These are phyloP conservation scores for Cunninghamia lanceolata DNA, from an alignment of 75 land plant genomes.

Conservation along the genomic window DNA sequence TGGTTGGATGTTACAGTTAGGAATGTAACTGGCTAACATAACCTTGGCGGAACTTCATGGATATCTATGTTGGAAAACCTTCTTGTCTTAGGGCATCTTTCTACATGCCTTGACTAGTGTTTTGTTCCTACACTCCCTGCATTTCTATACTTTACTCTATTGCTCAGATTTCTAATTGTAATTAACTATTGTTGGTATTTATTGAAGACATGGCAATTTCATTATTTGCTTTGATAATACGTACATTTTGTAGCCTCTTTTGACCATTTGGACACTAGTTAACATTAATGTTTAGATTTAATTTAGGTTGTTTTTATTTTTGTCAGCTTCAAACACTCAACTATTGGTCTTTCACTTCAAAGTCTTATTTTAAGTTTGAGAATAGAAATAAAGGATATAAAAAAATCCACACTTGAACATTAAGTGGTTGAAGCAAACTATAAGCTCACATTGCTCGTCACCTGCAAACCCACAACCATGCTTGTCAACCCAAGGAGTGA, in stretches of 20 bases:
- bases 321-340: neutral
- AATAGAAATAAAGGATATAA: neutral
- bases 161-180: neutral
- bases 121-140: neutral
- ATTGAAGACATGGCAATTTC: neutral
- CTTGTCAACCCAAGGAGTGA: neutral
- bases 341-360: neutral
- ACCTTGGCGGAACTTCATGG: neutral
- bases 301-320: no score
- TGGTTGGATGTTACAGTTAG: no score
- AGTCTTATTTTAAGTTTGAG: neutral
- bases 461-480: neutral
- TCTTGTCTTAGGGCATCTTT: neutral
- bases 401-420: neutral
- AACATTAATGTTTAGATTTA: neutral
- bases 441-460: neutral
- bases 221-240: neutral
- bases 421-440: neutral
- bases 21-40: neutral
- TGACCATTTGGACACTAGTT: neutral
- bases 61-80: neutral
- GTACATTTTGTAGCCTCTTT: neutral
- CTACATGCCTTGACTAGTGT: neutral
- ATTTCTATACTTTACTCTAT: neutral
- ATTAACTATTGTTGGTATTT: neutral